Conservation (phyloP, 169 alveolate species). For the Blepharisma undulans region DNA sequence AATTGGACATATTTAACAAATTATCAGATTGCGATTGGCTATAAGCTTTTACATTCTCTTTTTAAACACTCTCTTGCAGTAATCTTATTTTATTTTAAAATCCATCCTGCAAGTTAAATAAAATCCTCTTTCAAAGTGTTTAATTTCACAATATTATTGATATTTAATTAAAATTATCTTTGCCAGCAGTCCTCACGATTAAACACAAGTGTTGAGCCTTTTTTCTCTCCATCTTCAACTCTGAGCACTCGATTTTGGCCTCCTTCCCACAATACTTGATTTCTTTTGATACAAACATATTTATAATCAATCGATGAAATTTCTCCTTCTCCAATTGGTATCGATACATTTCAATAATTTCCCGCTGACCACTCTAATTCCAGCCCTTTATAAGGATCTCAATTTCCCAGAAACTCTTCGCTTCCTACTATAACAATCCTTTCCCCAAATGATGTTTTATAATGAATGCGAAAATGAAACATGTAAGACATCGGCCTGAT, state of each 20-base stretch:
- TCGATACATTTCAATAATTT: neutral
- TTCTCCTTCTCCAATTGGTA: neutral
- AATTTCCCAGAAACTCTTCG: conserved; percentile 9
- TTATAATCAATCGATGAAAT: conserved; percentile 4
- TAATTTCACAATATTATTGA: neutral
- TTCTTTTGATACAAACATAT: neutral
- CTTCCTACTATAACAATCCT: neutral
- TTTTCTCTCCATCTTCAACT: neutral
- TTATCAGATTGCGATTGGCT: neutral
- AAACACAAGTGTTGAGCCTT: neutral
- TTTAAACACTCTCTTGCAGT: neutral
- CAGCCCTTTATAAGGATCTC: conserved; percentile 24
- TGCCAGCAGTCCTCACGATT: neutral
- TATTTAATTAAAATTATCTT: neutral
- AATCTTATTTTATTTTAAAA: no score
- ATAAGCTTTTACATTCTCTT: neutral
- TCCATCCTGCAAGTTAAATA: no score
- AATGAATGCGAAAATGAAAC: neutral
- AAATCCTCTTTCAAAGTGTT: no score
- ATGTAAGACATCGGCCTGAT: neutral
- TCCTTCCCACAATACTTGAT: neutral
- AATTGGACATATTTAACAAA: no score
- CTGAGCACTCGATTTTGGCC: conserved; percentile 8
- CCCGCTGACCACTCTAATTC: conserved; percentile 6
- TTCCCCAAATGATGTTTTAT: conserved; percentile 30